A percentile compares a stretch with the other conserved stretches of the same genome.
These are phyloP conservation scores for Biscogniauxia marginata DNA, from an alignment of 2,329 filamentous ascomycete species.

Conservation along the genomic window DNA sequence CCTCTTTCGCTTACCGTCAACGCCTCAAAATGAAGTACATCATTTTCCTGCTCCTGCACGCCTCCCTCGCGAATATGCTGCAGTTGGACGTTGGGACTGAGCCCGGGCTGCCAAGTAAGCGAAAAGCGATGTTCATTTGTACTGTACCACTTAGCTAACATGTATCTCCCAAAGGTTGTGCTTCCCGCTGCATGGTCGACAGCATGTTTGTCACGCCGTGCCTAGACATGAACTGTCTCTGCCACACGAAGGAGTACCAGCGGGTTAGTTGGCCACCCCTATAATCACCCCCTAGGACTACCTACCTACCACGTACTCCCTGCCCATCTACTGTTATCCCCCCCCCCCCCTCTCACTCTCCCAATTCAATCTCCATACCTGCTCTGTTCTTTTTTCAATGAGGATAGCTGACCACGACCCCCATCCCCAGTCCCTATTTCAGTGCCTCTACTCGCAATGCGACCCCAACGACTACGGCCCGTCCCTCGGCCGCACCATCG, in stretches of 20 bases:
- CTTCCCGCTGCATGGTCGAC: conserved; percentile 31
- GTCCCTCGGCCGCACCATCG: conserved; percentile 29
- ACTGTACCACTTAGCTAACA: conserved; percentile 9
- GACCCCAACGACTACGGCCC: conserved; percentile 29
- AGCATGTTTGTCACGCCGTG: conserved; percentile 34
- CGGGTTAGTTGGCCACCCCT: conserved; percentile 14
- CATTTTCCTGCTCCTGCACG: conserved; percentile 13
- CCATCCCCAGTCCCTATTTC: conserved; percentile 29
- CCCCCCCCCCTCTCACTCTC: too few species aligned
- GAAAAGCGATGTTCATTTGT: too few species aligned
- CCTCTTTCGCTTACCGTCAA: background rate
- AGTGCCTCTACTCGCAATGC: conserved; percentile 34
- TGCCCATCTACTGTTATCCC: background rate
- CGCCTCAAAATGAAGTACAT: conserved; percentile 20
- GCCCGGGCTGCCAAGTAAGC: conserved; percentile 23
- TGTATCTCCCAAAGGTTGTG: conserved; percentile 19
- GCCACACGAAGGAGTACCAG: conserved; percentile 31
- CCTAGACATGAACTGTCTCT: conserved; percentile 30
- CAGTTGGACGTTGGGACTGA: conserved; percentile 19
- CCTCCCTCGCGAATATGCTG: conserved; percentile 20
- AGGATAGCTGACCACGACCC: too few species aligned
- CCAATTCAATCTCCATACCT: too few species aligned
- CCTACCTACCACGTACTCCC: background rate
- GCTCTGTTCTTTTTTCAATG: too few species aligned
- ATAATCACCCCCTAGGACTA: background rate